Conservation (phyloP, 768 basidiomycete genomes). For the Asterophora lycoperdoides region DNA sequence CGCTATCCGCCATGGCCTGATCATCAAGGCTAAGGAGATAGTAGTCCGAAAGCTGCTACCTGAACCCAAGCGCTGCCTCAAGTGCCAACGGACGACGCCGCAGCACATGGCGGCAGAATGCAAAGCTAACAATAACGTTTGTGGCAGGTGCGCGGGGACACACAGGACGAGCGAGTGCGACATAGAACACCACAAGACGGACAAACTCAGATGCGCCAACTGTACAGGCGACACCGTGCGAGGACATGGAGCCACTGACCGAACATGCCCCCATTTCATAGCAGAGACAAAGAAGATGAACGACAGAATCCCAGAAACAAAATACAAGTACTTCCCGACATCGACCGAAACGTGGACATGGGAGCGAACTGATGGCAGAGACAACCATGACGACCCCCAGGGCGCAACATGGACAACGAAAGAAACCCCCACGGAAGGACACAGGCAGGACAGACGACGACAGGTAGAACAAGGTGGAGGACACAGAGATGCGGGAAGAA, state of each 20-base stretch:
- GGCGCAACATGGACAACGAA: too few relatives aligned
- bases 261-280: too few relatives aligned
- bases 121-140: conserved; percentile 1
- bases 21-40: conserved; percentile 9
- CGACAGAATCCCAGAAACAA: conserved; percentile 9
- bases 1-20: too few relatives aligned
- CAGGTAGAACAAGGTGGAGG: too few relatives aligned
- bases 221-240: conserved; percentile 14
- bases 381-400: too few relatives aligned
- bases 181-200: neutral
- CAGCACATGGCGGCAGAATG: conserved; percentile 15
- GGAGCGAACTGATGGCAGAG: too few relatives aligned
- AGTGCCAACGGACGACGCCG: neutral
- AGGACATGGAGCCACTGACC: conserved; percentile 26
- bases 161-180: conserved; percentile 19
- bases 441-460: too few relatives aligned
- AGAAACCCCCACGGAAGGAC: too few relatives aligned
- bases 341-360: too few relatives aligned
- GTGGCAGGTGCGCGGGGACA: conserved; percentile 14
- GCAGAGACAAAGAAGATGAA: conserved; percentile 6
- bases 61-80: conserved; percentile 21
- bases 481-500: too few relatives aligned
- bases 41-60: conserved; percentile 12
- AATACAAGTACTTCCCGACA: too few relatives aligned
- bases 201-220: conserved; percentile 18